Evolutionary conservation across 345 rosid species (phyloP).

Genomic region (Triadica sebifera): DNA sequence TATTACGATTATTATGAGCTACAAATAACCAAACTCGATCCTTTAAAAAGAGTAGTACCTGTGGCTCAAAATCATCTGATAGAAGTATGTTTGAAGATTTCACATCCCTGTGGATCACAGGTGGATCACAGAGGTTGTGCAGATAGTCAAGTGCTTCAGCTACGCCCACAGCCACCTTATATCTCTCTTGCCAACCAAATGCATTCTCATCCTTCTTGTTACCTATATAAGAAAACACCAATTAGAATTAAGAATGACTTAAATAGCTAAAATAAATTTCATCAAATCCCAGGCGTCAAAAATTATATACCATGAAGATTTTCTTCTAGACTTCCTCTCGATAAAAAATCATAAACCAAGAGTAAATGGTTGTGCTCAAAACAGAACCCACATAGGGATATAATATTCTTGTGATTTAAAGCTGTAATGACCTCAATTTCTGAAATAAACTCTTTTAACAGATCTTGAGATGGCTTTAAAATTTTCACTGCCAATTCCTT

Average conservation of each 20-base stretch:
- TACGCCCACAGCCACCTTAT: constrained; percentile 79
- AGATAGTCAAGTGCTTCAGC: constrained; percentile 90
- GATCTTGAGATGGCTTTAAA: constrained; percentile 67
- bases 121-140: constrained; percentile 61
- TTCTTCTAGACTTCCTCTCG: constrained; percentile 97
- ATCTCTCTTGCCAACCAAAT: constrained; percentile 86
- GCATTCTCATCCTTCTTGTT: constrained; percentile 45
- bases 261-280: neutral
- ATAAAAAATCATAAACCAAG: constrained; percentile 73
- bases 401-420: constrained; percentile 74
- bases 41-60: constrained; percentile 38
- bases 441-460: constrained; percentile 63
- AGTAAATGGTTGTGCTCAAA: constrained; percentile 62
- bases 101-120: constrained; percentile 88
- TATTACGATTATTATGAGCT: constrained; percentile 22
- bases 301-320: constrained; percentile 71
- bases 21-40: neutral
- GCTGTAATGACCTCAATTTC: constrained; percentile 79
- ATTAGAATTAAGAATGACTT: constrained; percentile 16
- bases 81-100: constrained; percentile 93
- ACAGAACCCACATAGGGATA: constrained; percentile 83
- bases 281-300: constrained; percentile 21
- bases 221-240: constrained; percentile 40
- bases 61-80: constrained; percentile 92
- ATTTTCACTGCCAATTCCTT: constrained; percentile 90